phyloP scores from a whole-genome alignment of 2,329 filamentous ascomycete genomes.

The Nothophaeocryptopus gaeumannii region DNA sequence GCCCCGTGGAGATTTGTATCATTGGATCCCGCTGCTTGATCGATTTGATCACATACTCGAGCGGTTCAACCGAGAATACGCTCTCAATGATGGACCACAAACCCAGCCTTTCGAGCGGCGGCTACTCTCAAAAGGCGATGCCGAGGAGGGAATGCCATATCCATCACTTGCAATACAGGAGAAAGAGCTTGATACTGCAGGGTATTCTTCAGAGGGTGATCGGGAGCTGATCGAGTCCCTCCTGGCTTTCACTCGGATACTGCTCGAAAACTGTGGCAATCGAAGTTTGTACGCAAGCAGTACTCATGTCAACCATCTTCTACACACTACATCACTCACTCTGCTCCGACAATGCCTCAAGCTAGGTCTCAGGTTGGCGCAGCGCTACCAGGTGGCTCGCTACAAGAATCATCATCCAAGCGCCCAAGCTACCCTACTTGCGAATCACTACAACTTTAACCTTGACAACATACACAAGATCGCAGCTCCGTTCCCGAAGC shows the following conservation, averaged over 20 bases:
- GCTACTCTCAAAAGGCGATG: slow-evolving; percentile 60
- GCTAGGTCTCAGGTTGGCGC: slow-evolving; percentile 79
- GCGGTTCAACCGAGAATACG: slow-evolving; percentile 75
- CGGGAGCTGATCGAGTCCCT: slow-evolving; percentile 74
- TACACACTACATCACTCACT: slow-evolving; percentile 80
- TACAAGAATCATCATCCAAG: slow-evolving; percentile 65
- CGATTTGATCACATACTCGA: slow-evolving; percentile 89
- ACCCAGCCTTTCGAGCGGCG: slow-evolving; percentile 68
- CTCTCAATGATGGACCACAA: slow-evolving; percentile 76
- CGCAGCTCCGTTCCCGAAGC: slow-evolving; percentile 75
- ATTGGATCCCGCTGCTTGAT: slow-evolving; percentile 95
- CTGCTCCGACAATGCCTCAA: slow-evolving; percentile 76
- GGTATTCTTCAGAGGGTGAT: slow-evolving; percentile 74
- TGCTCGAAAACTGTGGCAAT: slow-evolving; percentile 94
- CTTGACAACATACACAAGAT: slow-evolving; percentile 80
- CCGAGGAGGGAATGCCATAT: slow-evolving; percentile 42
- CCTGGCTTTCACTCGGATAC: slow-evolving; percentile 78
- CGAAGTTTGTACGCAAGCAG: slow-evolving; percentile 95
- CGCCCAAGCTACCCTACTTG: slow-evolving; percentile 61
- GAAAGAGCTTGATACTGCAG: slow-evolving; percentile 39
- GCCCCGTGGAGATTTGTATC: slow-evolving; percentile 90
- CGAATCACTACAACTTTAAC: slow-evolving; percentile 75
- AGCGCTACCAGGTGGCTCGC: slow-evolving; percentile 86
- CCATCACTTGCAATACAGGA: slow-evolving; percentile 28
- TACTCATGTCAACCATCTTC: slow-evolving; percentile 78